These are phyloP conservation scores for Coemansia sp. DNA, from an alignment of 192 early-diverging fungal genomes.

Conservation along the genomic window DNA sequence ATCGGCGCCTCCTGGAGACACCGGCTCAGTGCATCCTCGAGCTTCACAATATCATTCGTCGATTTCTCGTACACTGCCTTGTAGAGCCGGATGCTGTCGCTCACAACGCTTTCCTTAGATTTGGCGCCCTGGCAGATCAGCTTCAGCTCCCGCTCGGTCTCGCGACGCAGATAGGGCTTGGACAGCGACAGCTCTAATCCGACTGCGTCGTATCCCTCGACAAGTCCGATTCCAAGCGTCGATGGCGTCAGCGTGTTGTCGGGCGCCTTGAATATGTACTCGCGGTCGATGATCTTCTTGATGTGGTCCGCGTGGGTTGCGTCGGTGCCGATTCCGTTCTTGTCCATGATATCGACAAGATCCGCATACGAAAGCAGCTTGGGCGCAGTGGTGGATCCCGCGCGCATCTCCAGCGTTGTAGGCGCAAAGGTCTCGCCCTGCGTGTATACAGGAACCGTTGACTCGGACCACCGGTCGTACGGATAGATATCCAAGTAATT, in stretches of 20 bases:
- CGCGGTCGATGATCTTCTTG: conserved; percentile 83
- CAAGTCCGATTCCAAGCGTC: conserved; percentile 81
- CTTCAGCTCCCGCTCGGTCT: conserved; percentile 81
- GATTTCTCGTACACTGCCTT: conserved; percentile 65
- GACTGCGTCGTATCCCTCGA: conserved; percentile 85
- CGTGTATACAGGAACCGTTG: conserved; percentile 69
- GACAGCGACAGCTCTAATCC: conserved; percentile 82
- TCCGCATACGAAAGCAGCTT: conserved; percentile 80
- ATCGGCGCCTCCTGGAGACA: conserved; percentile 28
- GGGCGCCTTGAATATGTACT: conserved; percentile 75
- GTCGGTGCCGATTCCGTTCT: conserved; percentile 95
- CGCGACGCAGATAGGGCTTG: conserved; percentile 82
- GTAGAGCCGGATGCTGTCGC: conserved; percentile 70
- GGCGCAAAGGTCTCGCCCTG: conserved; percentile 72
- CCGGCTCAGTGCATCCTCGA: conserved; percentile 52
- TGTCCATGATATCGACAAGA: conserved; percentile 88
- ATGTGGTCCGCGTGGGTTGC: conserved; percentile 97
- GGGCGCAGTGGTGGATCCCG: conserved; percentile 70
- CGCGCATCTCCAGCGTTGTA: conserved; percentile 62
- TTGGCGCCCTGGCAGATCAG: conserved; percentile 69
- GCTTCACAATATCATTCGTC: conserved; percentile 46
- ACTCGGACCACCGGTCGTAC: conserved; percentile 85
- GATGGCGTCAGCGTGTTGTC: conserved; percentile 69
- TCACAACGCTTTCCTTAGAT: conserved; percentile 67
- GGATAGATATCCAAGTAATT: conserved; percentile 94